These are phyloP conservation scores for Penicillium egyptiacum DNA, from an alignment of 495 filamentous ascomycete genomes.

Conservation along the genomic window DNA sequence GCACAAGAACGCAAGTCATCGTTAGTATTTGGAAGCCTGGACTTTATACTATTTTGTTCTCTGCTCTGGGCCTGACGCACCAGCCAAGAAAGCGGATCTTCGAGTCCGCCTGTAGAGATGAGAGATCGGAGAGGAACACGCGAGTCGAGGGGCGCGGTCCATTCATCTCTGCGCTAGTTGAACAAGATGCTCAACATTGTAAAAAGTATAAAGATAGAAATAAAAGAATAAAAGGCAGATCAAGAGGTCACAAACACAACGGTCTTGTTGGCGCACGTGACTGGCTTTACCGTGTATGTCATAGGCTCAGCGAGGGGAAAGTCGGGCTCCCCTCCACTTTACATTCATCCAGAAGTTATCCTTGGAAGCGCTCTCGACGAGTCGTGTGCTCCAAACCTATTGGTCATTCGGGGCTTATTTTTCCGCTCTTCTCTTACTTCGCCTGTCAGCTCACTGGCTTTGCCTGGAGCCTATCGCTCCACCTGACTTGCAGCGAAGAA, in stretches of 20 bases:
- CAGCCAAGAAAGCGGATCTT: slow-evolving; percentile 94
- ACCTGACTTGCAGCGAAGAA: slow-evolving; percentile 23
- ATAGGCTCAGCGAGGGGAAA: slow-evolving; percentile 44
- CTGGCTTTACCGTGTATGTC: slow-evolving; percentile 37
- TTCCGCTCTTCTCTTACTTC: background rate
- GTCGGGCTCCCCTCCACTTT: slow-evolving; percentile 23
- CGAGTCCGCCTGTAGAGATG: slow-evolving; percentile 51
- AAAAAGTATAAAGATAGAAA: background rate
- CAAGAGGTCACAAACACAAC: slow-evolving; percentile 1
- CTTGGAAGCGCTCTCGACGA: background rate
- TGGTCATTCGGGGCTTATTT: background rate
- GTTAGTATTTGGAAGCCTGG: slow-evolving; percentile 6
- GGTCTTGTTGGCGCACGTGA: slow-evolving; percentile 35
- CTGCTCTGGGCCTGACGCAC: slow-evolving; percentile 49
- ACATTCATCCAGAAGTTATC: slow-evolving; percentile 17
- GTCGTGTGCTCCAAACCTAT: background rate
- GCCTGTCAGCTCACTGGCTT: slow-evolving; percentile 7
- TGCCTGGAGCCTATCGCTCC: slow-evolving; percentile 28
- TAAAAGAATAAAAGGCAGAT: slow-evolving; percentile 3
- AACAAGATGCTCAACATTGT: slow-evolving; percentile 2
- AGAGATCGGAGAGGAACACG: slow-evolving; percentile 66
- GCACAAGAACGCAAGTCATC: background rate
- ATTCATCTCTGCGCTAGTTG: slow-evolving; percentile 42
- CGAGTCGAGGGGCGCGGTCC: slow-evolving; percentile 64
- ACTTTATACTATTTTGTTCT: background rate